Evolutionary conservation across 208 protist species (phyloP).

Genomic region (Trypanosoma caninum): DNA sequence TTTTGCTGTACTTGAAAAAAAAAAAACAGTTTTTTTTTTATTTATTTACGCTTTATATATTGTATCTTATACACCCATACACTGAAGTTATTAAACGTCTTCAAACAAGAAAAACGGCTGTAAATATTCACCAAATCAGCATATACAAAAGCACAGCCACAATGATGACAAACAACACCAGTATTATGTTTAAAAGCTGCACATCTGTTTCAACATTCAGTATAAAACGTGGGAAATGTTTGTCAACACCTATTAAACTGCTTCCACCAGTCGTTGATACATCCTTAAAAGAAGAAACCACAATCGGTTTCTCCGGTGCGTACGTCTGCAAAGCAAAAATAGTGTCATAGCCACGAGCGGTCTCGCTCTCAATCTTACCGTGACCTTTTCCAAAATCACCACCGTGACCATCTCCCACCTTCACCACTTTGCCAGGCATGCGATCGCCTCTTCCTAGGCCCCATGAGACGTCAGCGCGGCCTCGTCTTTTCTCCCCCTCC

Average conservation of each 20-base stretch:
- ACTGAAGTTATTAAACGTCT: background rate
- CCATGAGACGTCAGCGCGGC: constrained; percentile 22
- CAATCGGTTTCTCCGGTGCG: no score
- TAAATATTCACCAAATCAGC: constrained; percentile 6
- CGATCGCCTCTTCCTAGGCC: constrained; percentile 11
- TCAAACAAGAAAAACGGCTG: no score
- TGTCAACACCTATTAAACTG: no score
- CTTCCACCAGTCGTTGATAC: no score
- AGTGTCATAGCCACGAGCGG: background rate
- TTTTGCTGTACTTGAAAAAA: background rate
- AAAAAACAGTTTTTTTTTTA: no score
- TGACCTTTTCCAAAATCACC: background rate
- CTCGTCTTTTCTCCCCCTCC: background rate
- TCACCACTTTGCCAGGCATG: no score
- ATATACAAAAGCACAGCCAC: constrained; percentile 18
- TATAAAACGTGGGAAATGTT: no score
- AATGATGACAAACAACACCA: constrained; percentile 30
- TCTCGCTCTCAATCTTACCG: background rate
- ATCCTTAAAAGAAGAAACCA: no score
- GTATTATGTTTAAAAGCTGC: constrained; percentile 28
- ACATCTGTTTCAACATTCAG: no score
- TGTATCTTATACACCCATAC: constrained; percentile 25
- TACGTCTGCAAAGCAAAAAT: no score
- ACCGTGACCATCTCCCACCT: constrained; percentile 24
- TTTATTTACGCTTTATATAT: no score